Evolutionary conservation across 768 basidiomycete species (phyloP).

Genomic region (Paxillus rubicundulus): DNA sequence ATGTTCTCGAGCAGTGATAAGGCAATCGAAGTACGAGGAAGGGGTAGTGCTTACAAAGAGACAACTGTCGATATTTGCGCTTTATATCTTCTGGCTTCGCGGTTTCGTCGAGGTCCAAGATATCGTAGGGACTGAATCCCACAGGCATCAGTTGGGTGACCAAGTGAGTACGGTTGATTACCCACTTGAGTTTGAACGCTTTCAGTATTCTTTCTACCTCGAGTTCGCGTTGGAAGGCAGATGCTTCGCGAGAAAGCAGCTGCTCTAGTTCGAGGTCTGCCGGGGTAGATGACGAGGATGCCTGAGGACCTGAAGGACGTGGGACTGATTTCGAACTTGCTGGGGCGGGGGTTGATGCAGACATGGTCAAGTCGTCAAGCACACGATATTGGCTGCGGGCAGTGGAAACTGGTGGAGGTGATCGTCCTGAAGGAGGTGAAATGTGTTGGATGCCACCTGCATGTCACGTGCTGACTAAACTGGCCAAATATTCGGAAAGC

Average conservation of each 20-base stretch:
- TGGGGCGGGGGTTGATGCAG: conserved; percentile 13
- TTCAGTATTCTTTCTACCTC: conserved; percentile 90
- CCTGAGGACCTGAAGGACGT: neutral
- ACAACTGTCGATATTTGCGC: conserved; percentile 82
- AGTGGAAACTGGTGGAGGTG: neutral
- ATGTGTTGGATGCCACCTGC: neutral
- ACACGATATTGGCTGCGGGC: neutral
- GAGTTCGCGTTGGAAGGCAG: conserved; percentile 81
- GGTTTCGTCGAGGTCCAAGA: conserved; percentile 73
- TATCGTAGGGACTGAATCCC: conserved; percentile 82
- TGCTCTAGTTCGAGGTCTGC: conserved; percentile 70
- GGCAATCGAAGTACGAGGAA: neutral
- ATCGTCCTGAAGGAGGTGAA: neutral
- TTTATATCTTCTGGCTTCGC: conserved; percentile 83
- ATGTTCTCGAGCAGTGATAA: conserved; percentile 9
- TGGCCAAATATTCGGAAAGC: too few species aligned
- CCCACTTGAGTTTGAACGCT: conserved; percentile 95
- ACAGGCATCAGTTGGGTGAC: neutral
- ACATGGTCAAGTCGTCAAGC: conserved; percentile 16
- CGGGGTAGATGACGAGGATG: conserved; percentile 6
- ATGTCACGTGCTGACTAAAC: conserved; percentile 16
- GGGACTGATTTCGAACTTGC: conserved; percentile 15
- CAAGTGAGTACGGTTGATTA: conserved; percentile 3
- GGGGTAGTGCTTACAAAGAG: conserved; percentile 61
- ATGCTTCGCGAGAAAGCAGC: conserved; percentile 74